Conservation (phyloP, 768 basidiomycete genomes). For the Naematelia encephala region DNA sequence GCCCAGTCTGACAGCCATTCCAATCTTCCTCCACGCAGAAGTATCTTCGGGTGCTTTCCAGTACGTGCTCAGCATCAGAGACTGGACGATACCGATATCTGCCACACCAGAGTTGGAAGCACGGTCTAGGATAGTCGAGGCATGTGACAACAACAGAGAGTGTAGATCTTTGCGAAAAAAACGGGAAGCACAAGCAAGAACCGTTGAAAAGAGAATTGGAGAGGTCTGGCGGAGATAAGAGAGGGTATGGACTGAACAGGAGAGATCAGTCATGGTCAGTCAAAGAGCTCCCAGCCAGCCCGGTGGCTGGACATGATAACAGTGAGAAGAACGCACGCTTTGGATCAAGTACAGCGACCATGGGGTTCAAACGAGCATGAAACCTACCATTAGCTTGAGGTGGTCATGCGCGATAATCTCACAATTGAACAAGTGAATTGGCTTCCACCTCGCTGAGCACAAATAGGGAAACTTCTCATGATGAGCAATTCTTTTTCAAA, state of each 20-base stretch:
- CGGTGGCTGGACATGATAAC: not conserved
- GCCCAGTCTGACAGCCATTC: conserved; percentile 15
- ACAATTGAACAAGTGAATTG: not conserved
- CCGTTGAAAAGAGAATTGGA: conserved; percentile 12
- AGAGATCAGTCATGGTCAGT: conserved; percentile 10
- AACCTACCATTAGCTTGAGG: conserved; percentile 1
- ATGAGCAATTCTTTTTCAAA: no score
- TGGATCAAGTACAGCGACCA: conserved; percentile 1
- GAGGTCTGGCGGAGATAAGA: conserved; percentile 11
- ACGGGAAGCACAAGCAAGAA: conserved; percentile 13
- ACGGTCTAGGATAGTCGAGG: conserved; percentile 12
- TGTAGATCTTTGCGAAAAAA: conserved; percentile 12
- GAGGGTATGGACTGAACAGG: conserved; percentile 10
- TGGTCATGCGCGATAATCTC: not conserved
- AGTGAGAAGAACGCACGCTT: not conserved
- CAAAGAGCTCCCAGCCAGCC: not conserved
- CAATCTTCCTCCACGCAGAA: conserved; percentile 11
- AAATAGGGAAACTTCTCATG: no score
- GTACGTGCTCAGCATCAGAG: conserved; percentile 9
- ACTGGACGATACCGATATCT: conserved; percentile 11
- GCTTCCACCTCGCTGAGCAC: conserved; percentile 1
- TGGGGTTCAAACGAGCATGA: not conserved
- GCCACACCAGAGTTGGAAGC: conserved; percentile 12
- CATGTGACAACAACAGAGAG: conserved; percentile 6
- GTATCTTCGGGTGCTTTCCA: conserved; percentile 19